Evolutionary conservation across 1,284 basidiomycete species (phyloP).

Genomic region (Pseudozyma sp.): DNA sequence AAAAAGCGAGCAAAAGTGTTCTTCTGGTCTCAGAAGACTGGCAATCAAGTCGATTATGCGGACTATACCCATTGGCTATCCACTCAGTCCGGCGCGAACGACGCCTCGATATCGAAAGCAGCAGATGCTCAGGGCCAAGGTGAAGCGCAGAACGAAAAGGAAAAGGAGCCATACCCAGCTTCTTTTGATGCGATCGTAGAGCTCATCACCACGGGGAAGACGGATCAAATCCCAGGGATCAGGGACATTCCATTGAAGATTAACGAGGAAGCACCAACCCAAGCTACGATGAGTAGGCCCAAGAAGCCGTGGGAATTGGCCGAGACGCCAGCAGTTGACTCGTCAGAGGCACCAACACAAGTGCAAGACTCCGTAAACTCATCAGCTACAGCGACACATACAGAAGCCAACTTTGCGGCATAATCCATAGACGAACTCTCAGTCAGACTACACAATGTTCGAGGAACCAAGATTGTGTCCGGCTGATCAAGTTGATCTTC

Average conservation of each 20-base stretch:
- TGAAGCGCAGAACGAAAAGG: conserved; percentile 5
- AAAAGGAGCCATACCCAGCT: conserved; percentile 58
- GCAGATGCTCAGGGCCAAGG: not conserved
- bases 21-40: conserved; percentile 47
- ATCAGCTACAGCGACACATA: not conserved
- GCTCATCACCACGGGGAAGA: conserved; percentile 65
- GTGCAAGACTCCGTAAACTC: conserved; percentile 4
- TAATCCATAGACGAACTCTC: not conserved
- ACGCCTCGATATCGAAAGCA: not conserved
- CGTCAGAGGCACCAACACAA: conserved; percentile 4
- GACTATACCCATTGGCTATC: conserved; percentile 45
- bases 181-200: conserved; percentile 67
- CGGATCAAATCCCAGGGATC: conserved; percentile 65
- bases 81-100: conserved; percentile 1
- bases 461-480: too few relatives aligned
- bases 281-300: conserved; percentile 48
- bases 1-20: conserved; percentile 49
- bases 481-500: too few relatives aligned
- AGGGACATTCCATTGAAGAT: conserved; percentile 66
- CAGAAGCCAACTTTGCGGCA: conserved; percentile 2
- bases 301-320: conserved; percentile 63
- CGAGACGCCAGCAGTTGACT: conserved; percentile 2
- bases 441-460: too few relatives aligned
- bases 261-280: conserved; percentile 57
- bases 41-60: conserved; percentile 35